Base-by-base conservation (phyloP, 2,329 filamentous ascomycete genomes). In the Fusarium pininemorale region DNA sequence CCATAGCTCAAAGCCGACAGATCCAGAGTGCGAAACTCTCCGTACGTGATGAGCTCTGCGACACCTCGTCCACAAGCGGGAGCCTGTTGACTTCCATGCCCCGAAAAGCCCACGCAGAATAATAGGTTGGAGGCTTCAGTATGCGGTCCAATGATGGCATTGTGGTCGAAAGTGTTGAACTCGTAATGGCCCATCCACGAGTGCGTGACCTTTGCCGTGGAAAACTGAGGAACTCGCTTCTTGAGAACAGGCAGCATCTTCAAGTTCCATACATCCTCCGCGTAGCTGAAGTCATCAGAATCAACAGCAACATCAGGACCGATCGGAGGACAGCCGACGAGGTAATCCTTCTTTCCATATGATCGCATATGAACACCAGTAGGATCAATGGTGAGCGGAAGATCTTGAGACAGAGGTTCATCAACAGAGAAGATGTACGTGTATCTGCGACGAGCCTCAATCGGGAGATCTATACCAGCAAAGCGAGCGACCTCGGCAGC, bases 121-220 rank as follows among this genome's bases (percentile, higher is more conserved):
- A 42, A 45, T 9, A 71, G 6, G 6, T 69, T 69, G 0, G 6
- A 26, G 5, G 66, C 26, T 39, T 66, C 66, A 4, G 30, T 57
- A 8, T 69, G 66, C 7, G 66, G 66, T 4, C 66, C 69, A 12
- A 71, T 55, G 22, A 71, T 71, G 6, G 66, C 66, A 16, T 71
- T 70, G 3, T 69, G 66, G 10, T 70, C 66, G 18, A 71, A 69
- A 1, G 56, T 66, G 35, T 70, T 71, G 18, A 69, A 63, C 56
- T 71, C 69, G 15, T 71, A 70, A 41, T 70, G 66, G 0, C 66
- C 66, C 51, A 71, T 66, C 66, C 69, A 69, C 9, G 66, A 66
- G 15, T 69, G 60, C 6, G 69, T 70, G 7, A 59, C 51, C 22
- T 51, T 66, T 13, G 60, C 56, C 0, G 56, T 59, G 3, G 69